Evolutionary conservation across 345 rosid genomes (phyloP).

Genomic region (Linum lewisii): DNA sequence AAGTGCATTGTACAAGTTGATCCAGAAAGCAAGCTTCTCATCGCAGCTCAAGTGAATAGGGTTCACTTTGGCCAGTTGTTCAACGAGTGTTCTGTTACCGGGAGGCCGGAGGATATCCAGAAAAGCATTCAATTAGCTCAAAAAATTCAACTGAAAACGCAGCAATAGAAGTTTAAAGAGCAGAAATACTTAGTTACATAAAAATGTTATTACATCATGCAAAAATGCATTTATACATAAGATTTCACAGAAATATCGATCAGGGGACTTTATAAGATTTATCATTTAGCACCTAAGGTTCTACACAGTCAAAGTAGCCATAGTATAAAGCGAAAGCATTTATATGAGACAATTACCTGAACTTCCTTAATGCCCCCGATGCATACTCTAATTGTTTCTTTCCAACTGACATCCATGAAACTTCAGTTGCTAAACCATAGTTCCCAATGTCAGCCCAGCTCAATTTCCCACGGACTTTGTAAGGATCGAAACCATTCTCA

Average conservation of each 20-base stretch:
- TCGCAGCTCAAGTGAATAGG: slow-evolving; percentile 19
- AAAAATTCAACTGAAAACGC: neutral
- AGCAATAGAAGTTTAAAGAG: neutral
- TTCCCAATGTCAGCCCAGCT: slow-evolving; percentile 22
- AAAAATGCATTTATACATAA: too few relatives aligned
- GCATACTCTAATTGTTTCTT: slow-evolving; percentile 22
- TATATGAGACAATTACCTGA: slow-evolving; percentile 12
- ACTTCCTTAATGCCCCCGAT: slow-evolving; percentile 19
- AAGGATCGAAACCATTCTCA: slow-evolving; percentile 20
- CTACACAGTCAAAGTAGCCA: too few relatives aligned
- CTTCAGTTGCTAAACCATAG: slow-evolving; percentile 20
- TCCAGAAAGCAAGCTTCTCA: slow-evolving; percentile 9
- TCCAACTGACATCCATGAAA: slow-evolving; percentile 24
- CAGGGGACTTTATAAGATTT: too few relatives aligned
- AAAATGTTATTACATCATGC: too few relatives aligned
- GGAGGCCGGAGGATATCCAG: slow-evolving; percentile 3
- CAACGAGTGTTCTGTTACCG: slow-evolving; percentile 16
- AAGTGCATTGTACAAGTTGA: neutral
- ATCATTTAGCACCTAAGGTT: too few relatives aligned
- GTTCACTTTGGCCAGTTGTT: slow-evolving; percentile 23
- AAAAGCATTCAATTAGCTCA: slow-evolving; percentile 9
- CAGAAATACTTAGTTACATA: neutral
- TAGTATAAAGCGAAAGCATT: too few relatives aligned
- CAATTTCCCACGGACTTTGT: slow-evolving; percentile 19
- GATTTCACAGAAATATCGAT: too few relatives aligned